Conservation (phyloP, 108 stramenopile species). For the Skeletonema menzelii region DNA sequence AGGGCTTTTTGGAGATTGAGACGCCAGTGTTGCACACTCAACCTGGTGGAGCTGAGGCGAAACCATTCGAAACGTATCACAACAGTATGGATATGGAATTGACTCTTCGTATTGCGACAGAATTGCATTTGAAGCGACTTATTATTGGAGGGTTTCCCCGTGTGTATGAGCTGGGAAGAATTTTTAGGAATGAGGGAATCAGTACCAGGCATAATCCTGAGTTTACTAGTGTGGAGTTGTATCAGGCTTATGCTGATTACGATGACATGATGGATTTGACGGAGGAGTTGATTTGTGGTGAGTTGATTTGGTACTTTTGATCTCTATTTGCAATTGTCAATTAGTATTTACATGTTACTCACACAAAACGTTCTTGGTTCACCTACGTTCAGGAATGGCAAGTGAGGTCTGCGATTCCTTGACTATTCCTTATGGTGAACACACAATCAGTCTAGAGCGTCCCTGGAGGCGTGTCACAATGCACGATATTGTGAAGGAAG, state of each 20-base stretch:
- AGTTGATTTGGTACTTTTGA: constrained; percentile 15
- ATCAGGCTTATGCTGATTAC: constrained; percentile 98
- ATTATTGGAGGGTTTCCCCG: constrained; percentile 97
- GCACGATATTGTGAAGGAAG: constrained; percentile 94
- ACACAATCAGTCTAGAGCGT: constrained; percentile 80
- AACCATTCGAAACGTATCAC: constrained; percentile 98
- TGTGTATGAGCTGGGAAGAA: constrained; percentile 98
- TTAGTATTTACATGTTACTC: neutral
- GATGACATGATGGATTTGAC: constrained; percentile 97
- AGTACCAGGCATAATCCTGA: constrained; percentile 98
- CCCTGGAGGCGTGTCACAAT: constrained; percentile 97
- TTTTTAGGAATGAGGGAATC: constrained; percentile 99
- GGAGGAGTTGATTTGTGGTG: constrained; percentile 84
- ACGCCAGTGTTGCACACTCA: constrained; percentile 94
- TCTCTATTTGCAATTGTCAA: neutral
- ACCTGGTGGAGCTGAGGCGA: constrained; percentile 97
- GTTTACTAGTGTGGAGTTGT: constrained; percentile 98
- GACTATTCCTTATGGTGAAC: constrained; percentile 81
- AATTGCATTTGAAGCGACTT: constrained; percentile 95
- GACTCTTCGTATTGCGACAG: constrained; percentile 98
- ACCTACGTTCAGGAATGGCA: constrained; percentile 53
- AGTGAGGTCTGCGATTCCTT: constrained; percentile 73
- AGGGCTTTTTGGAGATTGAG: constrained; percentile 98
- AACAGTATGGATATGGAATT: constrained; percentile 92
- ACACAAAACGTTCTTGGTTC: neutral